Conservation (phyloP, 83 land plant species). For the Diphasiastrum complanatum region DNA sequence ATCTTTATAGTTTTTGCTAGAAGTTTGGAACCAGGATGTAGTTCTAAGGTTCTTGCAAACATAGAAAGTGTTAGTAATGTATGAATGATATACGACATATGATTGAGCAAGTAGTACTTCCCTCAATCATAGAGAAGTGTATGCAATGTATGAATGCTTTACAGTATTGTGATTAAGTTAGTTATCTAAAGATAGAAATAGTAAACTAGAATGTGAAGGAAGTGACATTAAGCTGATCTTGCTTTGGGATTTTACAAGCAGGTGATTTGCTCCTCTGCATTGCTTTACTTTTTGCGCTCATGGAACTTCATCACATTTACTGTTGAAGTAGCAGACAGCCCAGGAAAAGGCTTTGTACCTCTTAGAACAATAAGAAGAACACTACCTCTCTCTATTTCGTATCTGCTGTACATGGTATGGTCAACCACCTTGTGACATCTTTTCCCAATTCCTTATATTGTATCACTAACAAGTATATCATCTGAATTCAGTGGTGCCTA, state of each 20-base stretch:
- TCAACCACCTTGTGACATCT: no score
- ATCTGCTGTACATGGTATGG: constrained; percentile 91
- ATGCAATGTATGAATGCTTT: no score
- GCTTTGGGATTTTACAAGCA: constrained; percentile 29
- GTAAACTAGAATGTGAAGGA: background rate
- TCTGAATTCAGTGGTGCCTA: no score
- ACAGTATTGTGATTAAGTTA: no score
- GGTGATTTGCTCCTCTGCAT: constrained; percentile 67
- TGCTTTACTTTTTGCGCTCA: constrained; percentile 59
- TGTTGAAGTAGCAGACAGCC: constrained; percentile 29
- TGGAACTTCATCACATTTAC: constrained; percentile 63
- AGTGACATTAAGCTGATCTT: background rate
- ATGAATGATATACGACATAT: no score
- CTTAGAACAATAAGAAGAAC: constrained; percentile 55
- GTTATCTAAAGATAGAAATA: constrained; percentile 1
- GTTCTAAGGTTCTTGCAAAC: background rate
- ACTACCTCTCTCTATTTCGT: constrained; percentile 73
- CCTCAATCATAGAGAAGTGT: no score
- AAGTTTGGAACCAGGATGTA: background rate
- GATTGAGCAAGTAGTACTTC: no score
- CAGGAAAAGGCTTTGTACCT: constrained; percentile 44
- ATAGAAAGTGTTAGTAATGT: background rate
- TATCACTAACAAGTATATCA: no score
- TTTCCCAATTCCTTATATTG: no score
- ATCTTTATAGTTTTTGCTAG: no score